A percentile compares a stretch with the other conserved stretches of the same genome.
Conservation (phyloP, 768 basidiomycete genomes). For the Phanerochaete carnosa region DNA sequence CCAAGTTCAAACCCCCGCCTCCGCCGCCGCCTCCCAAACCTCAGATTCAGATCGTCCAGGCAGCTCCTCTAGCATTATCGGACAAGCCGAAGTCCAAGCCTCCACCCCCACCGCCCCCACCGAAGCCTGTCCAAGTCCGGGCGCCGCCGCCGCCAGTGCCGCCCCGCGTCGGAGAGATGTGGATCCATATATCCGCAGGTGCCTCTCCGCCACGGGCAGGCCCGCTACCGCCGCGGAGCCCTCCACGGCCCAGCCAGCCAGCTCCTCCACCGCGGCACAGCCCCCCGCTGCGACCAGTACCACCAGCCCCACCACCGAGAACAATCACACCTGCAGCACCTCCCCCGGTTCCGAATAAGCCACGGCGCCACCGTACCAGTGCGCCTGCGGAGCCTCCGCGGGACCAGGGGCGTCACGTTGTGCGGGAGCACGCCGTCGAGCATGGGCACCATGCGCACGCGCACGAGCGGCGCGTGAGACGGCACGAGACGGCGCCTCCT, state of each 20-base stretch:
- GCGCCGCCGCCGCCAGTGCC: background rate
- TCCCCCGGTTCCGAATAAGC: no score
- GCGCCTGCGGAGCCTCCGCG: background rate
- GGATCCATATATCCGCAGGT: no score
- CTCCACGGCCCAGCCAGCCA: no score
- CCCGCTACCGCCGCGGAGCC: no score
- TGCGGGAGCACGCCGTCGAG: background rate
- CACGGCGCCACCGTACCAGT: no score
- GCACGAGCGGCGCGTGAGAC: background rate
- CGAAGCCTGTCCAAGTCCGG: background rate
- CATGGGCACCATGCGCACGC: background rate
- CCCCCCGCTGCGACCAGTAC: no score
- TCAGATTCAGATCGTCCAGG: background rate
- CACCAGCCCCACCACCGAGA: no score
- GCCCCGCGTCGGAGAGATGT: background rate
- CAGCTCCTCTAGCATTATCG: background rate
- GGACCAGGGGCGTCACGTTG: background rate
- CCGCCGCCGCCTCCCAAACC: background rate
- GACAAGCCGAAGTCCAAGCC: background rate
- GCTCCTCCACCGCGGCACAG: no score
- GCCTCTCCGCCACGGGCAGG: no score
- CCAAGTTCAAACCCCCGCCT: background rate
- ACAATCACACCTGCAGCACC: no score
- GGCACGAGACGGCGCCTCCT: background rate
- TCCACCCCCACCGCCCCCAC: background rate